These are phyloP conservation scores for Neurospora intermedia DNA, from an alignment of 495 filamentous ascomycete species.

Conservation along the genomic window DNA sequence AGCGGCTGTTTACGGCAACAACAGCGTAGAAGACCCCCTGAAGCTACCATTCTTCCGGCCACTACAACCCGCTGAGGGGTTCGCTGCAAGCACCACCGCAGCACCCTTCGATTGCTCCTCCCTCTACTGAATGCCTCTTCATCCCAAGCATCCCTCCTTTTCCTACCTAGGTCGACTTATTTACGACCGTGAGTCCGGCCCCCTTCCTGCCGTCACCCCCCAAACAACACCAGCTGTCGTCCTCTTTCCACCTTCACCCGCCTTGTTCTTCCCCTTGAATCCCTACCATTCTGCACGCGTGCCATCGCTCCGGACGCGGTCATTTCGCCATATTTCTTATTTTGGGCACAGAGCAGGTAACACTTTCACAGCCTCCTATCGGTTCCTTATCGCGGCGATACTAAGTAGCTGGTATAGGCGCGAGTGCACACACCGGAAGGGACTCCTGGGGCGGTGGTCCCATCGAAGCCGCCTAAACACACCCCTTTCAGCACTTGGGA, in stretches of 20 bases:
- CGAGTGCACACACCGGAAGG: slow-evolving; percentile 5
- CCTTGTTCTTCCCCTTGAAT: slow-evolving; percentile 4
- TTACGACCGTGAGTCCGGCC: slow-evolving; percentile 4
- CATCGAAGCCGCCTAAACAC: slow-evolving; percentile 7
- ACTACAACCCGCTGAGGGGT: neutral
- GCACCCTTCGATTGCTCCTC: neutral
- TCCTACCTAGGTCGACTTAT: neutral
- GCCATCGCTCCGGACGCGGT: slow-evolving; percentile 13
- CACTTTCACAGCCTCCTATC: neutral
- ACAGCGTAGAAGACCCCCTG: neutral
- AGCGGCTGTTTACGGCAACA: neutral
- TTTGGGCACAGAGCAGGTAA: slow-evolving; percentile 11
- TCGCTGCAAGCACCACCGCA: neutral
- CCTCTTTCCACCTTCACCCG: slow-evolving; percentile 3
- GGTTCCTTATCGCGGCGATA: slow-evolving; percentile 9
- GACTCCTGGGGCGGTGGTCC: slow-evolving; percentile 2
- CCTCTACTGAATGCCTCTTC: neutral
- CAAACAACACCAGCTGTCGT: slow-evolving; percentile 7
- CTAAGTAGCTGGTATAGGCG: slow-evolving; percentile 22
- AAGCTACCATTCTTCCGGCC: neutral
- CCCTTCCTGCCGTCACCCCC: slow-evolving; percentile 17
- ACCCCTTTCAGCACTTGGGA: neutral
- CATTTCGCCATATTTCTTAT: slow-evolving; percentile 10
- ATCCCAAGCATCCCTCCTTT: neutral
- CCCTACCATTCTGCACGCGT: slow-evolving; percentile 11